Conservation (phyloP, 1,284 basidiomycete species). For the Mrakiaceae sp. region DNA sequence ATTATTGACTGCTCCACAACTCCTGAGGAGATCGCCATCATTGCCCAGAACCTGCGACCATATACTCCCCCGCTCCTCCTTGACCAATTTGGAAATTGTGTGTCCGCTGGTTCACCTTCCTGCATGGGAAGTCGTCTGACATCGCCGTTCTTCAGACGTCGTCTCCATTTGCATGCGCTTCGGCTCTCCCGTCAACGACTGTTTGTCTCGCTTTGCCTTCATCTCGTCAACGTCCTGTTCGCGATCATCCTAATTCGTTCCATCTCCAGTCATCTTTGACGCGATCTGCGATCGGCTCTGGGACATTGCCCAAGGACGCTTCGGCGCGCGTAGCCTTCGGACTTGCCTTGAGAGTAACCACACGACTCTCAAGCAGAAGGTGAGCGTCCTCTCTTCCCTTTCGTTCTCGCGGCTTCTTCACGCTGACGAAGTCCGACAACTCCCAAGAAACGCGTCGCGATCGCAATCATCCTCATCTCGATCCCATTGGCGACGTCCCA, state of each 20-base stretch:
- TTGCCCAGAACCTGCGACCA: constrained; percentile 75
- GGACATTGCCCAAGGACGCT: constrained; percentile 48
- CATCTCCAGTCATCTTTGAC: constrained; percentile 66
- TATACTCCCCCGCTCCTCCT: constrained; percentile 89
- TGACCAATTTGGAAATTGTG: constrained; percentile 77
- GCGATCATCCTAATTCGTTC: no score
- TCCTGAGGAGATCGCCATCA: constrained; percentile 75
- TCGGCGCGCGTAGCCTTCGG: constrained; percentile 94
- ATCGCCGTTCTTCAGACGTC: neutral
- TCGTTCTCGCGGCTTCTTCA: neutral
- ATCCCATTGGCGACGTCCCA: constrained; percentile 96
- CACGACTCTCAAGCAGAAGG: constrained; percentile 72
- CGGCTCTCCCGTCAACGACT: constrained; percentile 75
- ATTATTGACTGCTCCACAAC: constrained; percentile 90
- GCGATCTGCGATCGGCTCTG: constrained; percentile 97
- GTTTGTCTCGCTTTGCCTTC: neutral
- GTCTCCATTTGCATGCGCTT: constrained; percentile 71
- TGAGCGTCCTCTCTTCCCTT: constrained; percentile 21
- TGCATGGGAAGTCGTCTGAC: neutral
- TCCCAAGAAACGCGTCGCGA: constrained; percentile 69
- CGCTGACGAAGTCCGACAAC: constrained; percentile 2
- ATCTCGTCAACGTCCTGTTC: no score
- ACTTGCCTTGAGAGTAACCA: constrained; percentile 86
- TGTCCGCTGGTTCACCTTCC: constrained; percentile 6
- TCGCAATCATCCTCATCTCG: constrained; percentile 89